Evolutionary conservation across 2,329 filamentous ascomycete species (phyloP), one percentile per base, ranked within the genome.

Genomic region (Conoideocrella luteorostrata): DNA sequence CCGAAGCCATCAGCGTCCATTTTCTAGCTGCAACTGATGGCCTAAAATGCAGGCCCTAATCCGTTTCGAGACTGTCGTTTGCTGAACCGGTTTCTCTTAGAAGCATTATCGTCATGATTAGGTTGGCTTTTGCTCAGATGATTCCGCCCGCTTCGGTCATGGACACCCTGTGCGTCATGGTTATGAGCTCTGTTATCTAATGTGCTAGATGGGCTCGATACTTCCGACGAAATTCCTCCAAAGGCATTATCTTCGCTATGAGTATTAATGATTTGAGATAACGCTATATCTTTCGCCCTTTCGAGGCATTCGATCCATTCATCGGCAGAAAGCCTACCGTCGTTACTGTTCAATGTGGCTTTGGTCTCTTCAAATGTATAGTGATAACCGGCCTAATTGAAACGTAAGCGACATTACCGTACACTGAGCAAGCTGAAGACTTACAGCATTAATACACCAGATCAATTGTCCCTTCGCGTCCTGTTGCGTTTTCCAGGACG

Each of bases 331-430:
- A 80, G 75, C 48, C 82, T 80, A 34, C 77, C 78, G 33, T 75
- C 75, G 50, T 81, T 83, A 18, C 75, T 72, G 49, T 38, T 73
- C 73, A 54, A 60, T 56, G 46, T 80, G 15, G 82, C 76, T 61
- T 94, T 95, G n/a, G 82, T 75, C 57, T 97, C 90, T 67, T 98
- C 93, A 57, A 98, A 98, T 12, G 86, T 86, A 61, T 87, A 93
- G 56, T 94, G 90, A 58, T 90, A 86, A 46, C 95, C 90, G 52
- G 80, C 80, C 91, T 95, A n/a, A 47, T 45, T 44, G 28, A 9
- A 41, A 52, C 62, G 52, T 61, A n/a, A 51, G 44, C 17, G 22
- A n/a, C 11, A 26, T 17, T 24, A 21, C 12, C n/a, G 12, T 7
- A 22, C 28, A 10, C 5, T n/a, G 13, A 17, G 6, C 18, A 26